phyloP scores from a whole-genome alignment of 768 basidiomycete species.

The Multifurca ochricompacta region DNA sequence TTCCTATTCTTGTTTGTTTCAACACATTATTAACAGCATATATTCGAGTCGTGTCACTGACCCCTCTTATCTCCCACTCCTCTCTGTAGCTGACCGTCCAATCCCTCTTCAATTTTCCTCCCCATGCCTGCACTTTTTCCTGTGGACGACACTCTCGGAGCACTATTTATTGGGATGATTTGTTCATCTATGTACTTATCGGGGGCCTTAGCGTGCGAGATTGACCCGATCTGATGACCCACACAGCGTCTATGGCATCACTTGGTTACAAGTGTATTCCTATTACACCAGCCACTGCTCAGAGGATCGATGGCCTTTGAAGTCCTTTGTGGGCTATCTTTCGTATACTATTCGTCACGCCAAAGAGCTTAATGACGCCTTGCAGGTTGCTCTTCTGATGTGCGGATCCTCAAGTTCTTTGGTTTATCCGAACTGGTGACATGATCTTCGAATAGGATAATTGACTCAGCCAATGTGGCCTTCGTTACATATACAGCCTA shows the following conservation, averaged over 20 bases:
- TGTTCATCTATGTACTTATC: background rate
- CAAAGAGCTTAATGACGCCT: background rate
- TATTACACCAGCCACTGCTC: background rate
- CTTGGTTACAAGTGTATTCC: slow-evolving; percentile 1
- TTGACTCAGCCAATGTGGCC: background rate
- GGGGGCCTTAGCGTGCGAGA: background rate
- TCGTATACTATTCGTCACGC: background rate
- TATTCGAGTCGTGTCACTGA: too few species aligned
- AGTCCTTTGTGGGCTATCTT: background rate
- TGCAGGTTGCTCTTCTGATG: slow-evolving; percentile 5
- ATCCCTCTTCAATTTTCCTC: background rate
- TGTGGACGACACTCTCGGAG: background rate
- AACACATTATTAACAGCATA: too few species aligned
- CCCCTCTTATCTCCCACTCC: background rate
- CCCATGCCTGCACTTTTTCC: background rate
- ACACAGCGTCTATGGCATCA: background rate
- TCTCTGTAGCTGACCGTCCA: too few species aligned
- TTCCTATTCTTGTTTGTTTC: too few species aligned
- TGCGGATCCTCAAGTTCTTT: background rate
- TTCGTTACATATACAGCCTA: background rate
- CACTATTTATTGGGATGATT: background rate
- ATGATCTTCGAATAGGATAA: background rate
- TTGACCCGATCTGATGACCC: background rate
- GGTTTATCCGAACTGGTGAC: background rate
- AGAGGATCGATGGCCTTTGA: background rate